phyloP scores from a whole-genome alignment of 106 monocot species.

The Acanthochlamys bracteata region DNA sequence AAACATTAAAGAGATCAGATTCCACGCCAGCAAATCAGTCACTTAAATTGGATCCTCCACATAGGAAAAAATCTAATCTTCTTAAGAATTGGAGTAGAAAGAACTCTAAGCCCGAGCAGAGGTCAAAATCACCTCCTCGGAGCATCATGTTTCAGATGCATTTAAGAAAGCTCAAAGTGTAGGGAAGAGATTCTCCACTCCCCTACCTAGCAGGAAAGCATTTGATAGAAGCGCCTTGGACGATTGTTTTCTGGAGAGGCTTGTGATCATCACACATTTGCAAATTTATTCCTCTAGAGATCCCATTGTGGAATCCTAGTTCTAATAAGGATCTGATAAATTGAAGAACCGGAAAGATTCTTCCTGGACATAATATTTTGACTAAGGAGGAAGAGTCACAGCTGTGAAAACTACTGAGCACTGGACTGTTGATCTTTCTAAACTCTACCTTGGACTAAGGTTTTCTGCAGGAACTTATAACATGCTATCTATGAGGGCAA shows the following conservation, averaged over 20 bases:
- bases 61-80: constrained; percentile 3
- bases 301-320: constrained; percentile 19
- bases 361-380: constrained; percentile 49
- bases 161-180: constrained; percentile 48
- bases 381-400: constrained; percentile 45
- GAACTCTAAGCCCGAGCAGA: constrained; percentile 19
- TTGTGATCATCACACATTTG: constrained; percentile 8
- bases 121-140: constrained; percentile 48
- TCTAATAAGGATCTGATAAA: constrained; percentile 26
- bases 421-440: constrained; percentile 57
- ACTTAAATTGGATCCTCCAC: neutral
- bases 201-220: constrained; percentile 34
- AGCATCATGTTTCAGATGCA: constrained; percentile 23
- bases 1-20: neutral
- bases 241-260: constrained; percentile 23
- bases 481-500: constrained; percentile 63
- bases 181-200: constrained; percentile 43
- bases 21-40: neutral
- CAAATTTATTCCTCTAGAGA: constrained; percentile 9
- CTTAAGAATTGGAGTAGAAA: neutral
- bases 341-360: constrained; percentile 31
- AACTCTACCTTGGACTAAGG: constrained; percentile 49
- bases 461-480: constrained; percentile 68
- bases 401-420: constrained; percentile 39
- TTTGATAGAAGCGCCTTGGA: constrained; percentile 24